A percentile compares a stretch with the other conserved stretches of the same genome.
Evolutionary conservation across 1,139 yeast species (phyloP).

Genomic region (Yamadazyma friedrichii): DNA sequence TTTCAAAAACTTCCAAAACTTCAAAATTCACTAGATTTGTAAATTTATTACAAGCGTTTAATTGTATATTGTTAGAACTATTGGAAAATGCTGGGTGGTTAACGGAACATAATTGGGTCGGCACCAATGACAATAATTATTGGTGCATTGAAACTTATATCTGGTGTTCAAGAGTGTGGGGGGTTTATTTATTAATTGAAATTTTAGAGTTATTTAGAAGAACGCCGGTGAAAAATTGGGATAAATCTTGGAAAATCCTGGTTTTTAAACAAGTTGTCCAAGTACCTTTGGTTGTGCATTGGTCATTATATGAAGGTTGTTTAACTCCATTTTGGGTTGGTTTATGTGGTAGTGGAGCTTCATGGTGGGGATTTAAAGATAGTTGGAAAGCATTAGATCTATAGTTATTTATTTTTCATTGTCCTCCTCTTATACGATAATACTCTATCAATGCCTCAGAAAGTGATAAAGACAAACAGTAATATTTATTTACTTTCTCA

Average conservation of each 20-base stretch:
- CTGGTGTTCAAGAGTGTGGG: conserved; percentile 60
- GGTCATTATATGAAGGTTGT: conserved; percentile 58
- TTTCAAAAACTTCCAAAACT: conserved; percentile 18
- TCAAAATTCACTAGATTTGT: conserved; percentile 35
- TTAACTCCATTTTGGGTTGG: conserved; percentile 54
- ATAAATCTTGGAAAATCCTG: conserved; percentile 34
- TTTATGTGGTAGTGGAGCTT: conserved; percentile 46
- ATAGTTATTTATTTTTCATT: conserved; percentile 5
- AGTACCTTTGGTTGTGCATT: conserved; percentile 56
- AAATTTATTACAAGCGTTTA: conserved; percentile 41
- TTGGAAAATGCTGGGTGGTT: conserved; percentile 60
- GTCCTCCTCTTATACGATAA: not conserved
- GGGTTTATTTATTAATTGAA: conserved; percentile 48
- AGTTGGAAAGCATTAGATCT: conserved; percentile 40
- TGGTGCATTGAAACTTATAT: conserved; percentile 48
- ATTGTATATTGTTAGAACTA: conserved; percentile 47
- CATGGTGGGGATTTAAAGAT: conserved; percentile 45
- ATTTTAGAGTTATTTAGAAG: conserved; percentile 44
- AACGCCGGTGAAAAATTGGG: conserved; percentile 38
- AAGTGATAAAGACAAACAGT: no score
- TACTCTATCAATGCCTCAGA: not conserved
- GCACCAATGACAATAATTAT: conserved; percentile 40
- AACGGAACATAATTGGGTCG: conserved; percentile 55
- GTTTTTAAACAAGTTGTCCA: conserved; percentile 45
- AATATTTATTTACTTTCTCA: no score